These are phyloP conservation scores for Podaxis rugospora DNA, from an alignment of 768 basidiomycete species.

Conservation along the genomic window DNA sequence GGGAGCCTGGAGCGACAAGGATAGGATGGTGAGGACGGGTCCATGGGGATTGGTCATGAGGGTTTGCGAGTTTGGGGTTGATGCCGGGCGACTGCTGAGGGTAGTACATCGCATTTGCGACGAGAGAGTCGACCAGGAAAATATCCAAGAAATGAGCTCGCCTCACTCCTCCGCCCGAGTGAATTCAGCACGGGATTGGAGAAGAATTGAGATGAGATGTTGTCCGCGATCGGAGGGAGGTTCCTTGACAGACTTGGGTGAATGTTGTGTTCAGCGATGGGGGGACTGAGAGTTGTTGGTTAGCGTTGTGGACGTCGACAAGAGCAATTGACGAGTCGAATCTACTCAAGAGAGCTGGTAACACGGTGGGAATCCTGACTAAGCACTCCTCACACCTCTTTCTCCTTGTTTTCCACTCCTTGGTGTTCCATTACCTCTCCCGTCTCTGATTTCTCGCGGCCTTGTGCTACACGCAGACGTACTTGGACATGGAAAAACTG, in stretches of 20 bases:
- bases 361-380: constrained; percentile 3
- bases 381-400: constrained; percentile 5
- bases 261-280: background rate
- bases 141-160: constrained; percentile 10
- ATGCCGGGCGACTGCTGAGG: constrained; percentile 81
- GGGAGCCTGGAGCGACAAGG: constrained; percentile 43
- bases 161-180: background rate
- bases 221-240: background rate
- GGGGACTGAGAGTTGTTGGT: background rate
- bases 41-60: constrained; percentile 77
- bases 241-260: background rate
- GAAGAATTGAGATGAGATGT: background rate
- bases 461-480: background rate
- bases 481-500: background rate
- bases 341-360: background rate
- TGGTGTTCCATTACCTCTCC: background rate
- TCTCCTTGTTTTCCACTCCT: background rate
- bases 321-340: constrained; percentile 3
- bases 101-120: constrained; percentile 71
- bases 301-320: constrained; percentile 4
- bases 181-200: background rate
- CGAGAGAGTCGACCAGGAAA: background rate
- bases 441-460: background rate
- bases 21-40: constrained; percentile 53
- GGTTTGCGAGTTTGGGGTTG: constrained; percentile 68